Conservation (phyloP, 2,329 filamentous ascomycete species). For the Metarhizium rileyi region DNA sequence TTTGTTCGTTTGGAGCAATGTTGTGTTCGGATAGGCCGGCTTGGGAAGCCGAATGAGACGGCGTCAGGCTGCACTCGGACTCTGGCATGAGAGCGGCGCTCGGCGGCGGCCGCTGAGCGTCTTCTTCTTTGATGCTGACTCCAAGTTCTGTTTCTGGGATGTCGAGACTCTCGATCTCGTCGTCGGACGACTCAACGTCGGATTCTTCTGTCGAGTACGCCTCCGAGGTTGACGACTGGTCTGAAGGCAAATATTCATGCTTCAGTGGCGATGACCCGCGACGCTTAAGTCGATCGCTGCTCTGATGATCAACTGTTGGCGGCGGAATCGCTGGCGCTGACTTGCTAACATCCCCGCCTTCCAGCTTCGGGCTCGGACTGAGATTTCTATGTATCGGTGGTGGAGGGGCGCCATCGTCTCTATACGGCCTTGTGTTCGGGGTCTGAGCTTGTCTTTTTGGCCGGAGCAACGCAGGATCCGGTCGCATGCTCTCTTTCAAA, state of each 20-base stretch:
- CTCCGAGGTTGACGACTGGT: constrained; percentile 49
- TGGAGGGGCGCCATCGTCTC: constrained; percentile 46
- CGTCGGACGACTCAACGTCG: constrained; percentile 36
- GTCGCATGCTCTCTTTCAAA: constrained; percentile 27
- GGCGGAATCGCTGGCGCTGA: constrained; percentile 13
- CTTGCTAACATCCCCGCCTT: constrained; percentile 2
- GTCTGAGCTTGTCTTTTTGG: constrained; percentile 14
- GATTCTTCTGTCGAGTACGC: constrained; percentile 41
- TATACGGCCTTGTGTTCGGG: constrained; percentile 24
- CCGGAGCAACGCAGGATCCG: constrained; percentile 25
- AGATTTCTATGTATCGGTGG: constrained; percentile 43
- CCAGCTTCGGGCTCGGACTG: constrained; percentile 23
- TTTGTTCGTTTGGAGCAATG: constrained; percentile 28
- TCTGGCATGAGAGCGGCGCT: constrained; percentile 27
- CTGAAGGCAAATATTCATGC: constrained; percentile 90
- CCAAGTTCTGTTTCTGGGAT: constrained; percentile 49
- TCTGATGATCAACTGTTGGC: constrained; percentile 30
- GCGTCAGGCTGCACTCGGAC: constrained; percentile 55
- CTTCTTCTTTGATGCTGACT: constrained; percentile 40
- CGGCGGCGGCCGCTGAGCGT: constrained; percentile 22
- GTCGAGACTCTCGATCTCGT: constrained; percentile 51
- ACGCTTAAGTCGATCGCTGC: constrained; percentile 43
- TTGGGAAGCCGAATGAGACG: constrained; percentile 77
- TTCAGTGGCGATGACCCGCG: constrained; percentile 88
- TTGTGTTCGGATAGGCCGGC: constrained; percentile 44